These are phyloP conservation scores for Musa itinerans DNA, from an alignment of 176 grass and related monocot species.

Conservation along the genomic window DNA sequence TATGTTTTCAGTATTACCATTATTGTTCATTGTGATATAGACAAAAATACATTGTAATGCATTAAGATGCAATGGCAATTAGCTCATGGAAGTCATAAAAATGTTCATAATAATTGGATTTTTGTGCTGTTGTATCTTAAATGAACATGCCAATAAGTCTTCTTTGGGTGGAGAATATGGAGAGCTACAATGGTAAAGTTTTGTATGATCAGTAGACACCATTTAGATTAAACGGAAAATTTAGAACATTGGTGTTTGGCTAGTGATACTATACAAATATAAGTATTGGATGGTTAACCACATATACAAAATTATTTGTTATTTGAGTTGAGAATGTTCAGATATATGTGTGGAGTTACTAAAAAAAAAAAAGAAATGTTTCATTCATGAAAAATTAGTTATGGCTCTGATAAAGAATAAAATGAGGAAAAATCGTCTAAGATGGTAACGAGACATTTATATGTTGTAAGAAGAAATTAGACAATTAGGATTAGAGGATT, in stretches of 20 bases:
- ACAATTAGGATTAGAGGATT: too few relatives aligned
- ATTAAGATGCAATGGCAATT: not conserved
- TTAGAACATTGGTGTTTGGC: not conserved
- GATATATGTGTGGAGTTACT: too few relatives aligned
- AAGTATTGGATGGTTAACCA: too few relatives aligned
- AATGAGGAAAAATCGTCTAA: too few relatives aligned
- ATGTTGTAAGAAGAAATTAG: too few relatives aligned
- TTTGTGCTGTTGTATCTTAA: not conserved
- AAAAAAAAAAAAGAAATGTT: too few relatives aligned
- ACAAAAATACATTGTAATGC: not conserved
- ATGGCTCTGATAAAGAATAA: too few relatives aligned
- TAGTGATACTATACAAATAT: not conserved
- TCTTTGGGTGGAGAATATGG: not conserved
- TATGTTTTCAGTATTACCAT: not conserved
- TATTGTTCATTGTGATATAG: not conserved
- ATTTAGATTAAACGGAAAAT: not conserved
- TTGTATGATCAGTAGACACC: too few relatives aligned
- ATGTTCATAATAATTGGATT: not conserved
- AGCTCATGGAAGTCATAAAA: not conserved
- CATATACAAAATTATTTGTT: too few relatives aligned
- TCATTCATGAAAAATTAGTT: too few relatives aligned
- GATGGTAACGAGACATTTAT: too few relatives aligned
- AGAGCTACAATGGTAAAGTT: not conserved
- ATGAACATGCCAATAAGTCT: not conserved
- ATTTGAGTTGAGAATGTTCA: too few relatives aligned